A percentile compares a stretch with the other conserved stretches of the same genome.
Conservation (phyloP, 2,329 filamentous ascomycete species). For the Zymoseptoria pseudotritici region DNA sequence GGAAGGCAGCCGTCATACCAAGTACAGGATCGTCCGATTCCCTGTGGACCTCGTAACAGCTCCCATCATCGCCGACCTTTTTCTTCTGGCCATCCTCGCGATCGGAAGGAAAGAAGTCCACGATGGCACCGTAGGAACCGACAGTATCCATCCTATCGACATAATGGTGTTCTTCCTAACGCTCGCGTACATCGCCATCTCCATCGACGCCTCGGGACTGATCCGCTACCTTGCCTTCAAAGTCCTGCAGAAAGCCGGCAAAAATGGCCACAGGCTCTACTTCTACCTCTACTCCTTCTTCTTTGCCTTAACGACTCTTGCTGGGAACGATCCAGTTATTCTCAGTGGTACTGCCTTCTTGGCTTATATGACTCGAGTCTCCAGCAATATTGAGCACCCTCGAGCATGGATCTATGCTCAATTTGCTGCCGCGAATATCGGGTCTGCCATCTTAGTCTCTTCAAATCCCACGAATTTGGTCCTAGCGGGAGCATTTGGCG, state of each 20-base stretch:
- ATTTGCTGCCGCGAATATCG: slow-evolving; percentile 65
- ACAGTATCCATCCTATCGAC: slow-evolving; percentile 61
- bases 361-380: slow-evolving; percentile 69
- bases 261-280: slow-evolving; percentile 60
- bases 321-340: slow-evolving; percentile 70
- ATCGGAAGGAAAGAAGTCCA: slow-evolving; percentile 60
- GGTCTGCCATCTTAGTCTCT: slow-evolving; percentile 67
- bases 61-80: slow-evolving; percentile 62
- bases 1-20: background rate
- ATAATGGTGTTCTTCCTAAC: slow-evolving; percentile 71
- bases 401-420: slow-evolving; percentile 67
- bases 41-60: slow-evolving; percentile 66
- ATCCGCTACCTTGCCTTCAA: slow-evolving; percentile 65
- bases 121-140: slow-evolving; percentile 59
- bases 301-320: slow-evolving; percentile 58
- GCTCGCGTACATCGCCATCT: slow-evolving; percentile 65
- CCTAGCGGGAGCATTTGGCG: slow-evolving; percentile 62
- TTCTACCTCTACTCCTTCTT: slow-evolving; percentile 69
- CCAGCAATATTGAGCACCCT: slow-evolving; percentile 63
- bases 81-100: slow-evolving; percentile 60
- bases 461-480: slow-evolving; percentile 73
- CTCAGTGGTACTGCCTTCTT: slow-evolving; percentile 67
- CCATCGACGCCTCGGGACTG: slow-evolving; percentile 66
- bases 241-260: slow-evolving; percentile 59
- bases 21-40: slow-evolving; percentile 37